Percentiles rank a stretch among this genome's conserved stretches.
phyloP scores from a whole-genome alignment of 83 land plant genomes.

The Thuja plicata region DNA sequence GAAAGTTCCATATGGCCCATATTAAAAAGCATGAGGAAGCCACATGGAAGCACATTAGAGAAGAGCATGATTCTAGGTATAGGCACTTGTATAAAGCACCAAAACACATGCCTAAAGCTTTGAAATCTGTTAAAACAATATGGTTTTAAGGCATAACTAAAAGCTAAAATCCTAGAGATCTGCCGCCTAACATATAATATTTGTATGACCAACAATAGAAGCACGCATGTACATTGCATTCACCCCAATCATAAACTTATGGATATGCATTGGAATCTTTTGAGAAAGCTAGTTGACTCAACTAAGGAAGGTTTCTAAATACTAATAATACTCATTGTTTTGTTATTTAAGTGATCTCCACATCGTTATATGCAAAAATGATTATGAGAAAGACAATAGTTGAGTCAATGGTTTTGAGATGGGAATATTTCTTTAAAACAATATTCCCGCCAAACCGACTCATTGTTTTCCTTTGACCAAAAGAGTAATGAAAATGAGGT shows the following conservation, averaged over 20 bases:
- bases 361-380: not conserved
- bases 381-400: too few relatives aligned
- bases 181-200: not conserved
- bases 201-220: not conserved
- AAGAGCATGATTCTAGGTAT: not conserved
- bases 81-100: not conserved
- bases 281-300: too few relatives aligned
- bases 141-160: not conserved
- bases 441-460: not conserved
- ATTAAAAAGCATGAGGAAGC: not conserved
- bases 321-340: not conserved
- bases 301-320: not conserved
- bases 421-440: not conserved
- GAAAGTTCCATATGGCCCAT: not conserved
- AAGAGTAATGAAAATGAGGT: not conserved
- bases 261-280: not conserved
- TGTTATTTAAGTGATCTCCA: not conserved
- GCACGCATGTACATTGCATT: constrained; percentile 1
- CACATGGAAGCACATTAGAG: not conserved
- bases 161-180: not conserved
- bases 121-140: too few relatives aligned
- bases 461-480: not conserved
- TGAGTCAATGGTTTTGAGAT: not conserved
- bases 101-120: not conserved
- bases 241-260: not conserved